phyloP scores from a whole-genome alignment of 305 asterid species.

The Vinca major region DNA sequence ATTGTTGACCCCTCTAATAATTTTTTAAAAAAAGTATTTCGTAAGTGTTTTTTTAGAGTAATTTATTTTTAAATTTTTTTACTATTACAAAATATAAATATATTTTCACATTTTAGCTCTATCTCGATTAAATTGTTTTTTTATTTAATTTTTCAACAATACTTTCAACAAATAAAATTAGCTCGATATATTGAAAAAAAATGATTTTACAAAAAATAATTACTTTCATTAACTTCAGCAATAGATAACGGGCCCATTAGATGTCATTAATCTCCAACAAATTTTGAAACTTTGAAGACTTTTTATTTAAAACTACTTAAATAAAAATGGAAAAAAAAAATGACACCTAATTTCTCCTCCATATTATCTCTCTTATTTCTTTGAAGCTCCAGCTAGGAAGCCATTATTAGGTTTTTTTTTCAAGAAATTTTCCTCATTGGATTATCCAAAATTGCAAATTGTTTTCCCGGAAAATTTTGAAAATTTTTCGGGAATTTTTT shows the following conservation, averaged over 20 bases:
- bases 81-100: too few species aligned
- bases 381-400: conserved; percentile 33
- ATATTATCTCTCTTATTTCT: conserved; percentile 10
- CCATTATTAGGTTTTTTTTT: conserved; percentile 46
- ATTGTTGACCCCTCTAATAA: too few species aligned
- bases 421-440: conserved; percentile 12
- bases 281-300: conserved; percentile 7
- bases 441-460: conserved; percentile 10
- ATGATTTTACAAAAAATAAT: too few species aligned
- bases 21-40: too few species aligned
- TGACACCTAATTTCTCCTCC: conserved; percentile 32
- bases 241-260: conserved; percentile 2
- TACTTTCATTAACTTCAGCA: too few species aligned
- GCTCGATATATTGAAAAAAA: too few species aligned
- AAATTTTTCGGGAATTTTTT: neutral
- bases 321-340: conserved; percentile 9
- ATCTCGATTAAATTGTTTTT: too few species aligned
- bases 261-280: neutral
- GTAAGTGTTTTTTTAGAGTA: too few species aligned
- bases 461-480: conserved; percentile 3
- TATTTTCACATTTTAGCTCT: too few species aligned
- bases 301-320: neutral
- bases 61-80: too few species aligned
- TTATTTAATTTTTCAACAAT: too few species aligned
- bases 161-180: too few species aligned